Evolutionary conservation across 1,139 yeast species (phyloP), one percentile per base, ranked within the genome.

Genomic region (Meyerozyma sp.): DNA sequence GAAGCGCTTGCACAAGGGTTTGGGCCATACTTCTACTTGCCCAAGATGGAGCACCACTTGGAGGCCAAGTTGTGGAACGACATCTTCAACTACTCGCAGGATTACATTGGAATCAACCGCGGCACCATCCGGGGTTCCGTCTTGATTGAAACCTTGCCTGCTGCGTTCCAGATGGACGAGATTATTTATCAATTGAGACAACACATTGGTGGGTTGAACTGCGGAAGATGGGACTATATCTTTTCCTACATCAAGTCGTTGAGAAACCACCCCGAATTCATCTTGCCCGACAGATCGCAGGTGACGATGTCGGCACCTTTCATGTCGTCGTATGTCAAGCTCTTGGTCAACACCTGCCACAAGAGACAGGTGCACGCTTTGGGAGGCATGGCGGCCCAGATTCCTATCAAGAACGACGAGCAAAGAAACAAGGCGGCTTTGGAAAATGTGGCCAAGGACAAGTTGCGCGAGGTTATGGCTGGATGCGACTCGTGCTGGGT

Each of bases 371-470:
- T 61, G 18, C 65, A 61, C 41, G 66, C 89, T 40, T 81, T 84
- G 79, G 91, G 91, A 50, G 91, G 91, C 51, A 84, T 84, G 91
- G 90, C 90, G 52, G 91, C 91, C 25, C 88, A 82, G 66, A 84
- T 84, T 55, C 91, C 91, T 46, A 81, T 83, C 66, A 84, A 84
- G 69, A 72, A 75, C 49, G 89, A 84, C 56, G 73, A 75, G 40
- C 76, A 68, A 46, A 81, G 84, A 56, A 84, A 84, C 69, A 72
- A 68, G 57, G 68, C 68, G 44, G 90, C 89, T 40, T 79, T 84
- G 81, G 82, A 79, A 52, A 82, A 82, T 51, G 91, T 84, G 45
- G 75, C 80, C 55, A 79, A 75, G 58, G 91, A 84, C 66, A 84
- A 84, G 69, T 70, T 81, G 55, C 75, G 93, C 55, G 94, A 85